These are phyloP conservation scores for Lactarius sanguifluus DNA, from an alignment of 768 basidiomycete genomes.

Conservation along the genomic window DNA sequence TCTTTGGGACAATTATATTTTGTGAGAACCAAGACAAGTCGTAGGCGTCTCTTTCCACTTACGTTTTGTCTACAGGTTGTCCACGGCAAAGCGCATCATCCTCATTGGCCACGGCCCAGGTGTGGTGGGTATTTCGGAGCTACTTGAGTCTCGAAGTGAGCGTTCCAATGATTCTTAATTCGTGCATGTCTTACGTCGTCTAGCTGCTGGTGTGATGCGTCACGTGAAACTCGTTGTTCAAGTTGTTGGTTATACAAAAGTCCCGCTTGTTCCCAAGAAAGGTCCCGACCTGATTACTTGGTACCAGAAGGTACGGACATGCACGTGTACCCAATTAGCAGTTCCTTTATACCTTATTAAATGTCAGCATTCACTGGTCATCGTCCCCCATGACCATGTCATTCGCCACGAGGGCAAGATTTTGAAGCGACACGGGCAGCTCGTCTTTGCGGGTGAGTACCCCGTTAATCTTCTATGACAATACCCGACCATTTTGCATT, in stretches of 20 bases:
- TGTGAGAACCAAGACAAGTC: constrained; percentile 47
- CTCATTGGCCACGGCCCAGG: constrained; percentile 89
- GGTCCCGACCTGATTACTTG: constrained; percentile 41
- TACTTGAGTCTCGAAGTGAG: constrained; percentile 71
- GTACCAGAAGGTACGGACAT: constrained; percentile 62
- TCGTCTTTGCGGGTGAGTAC: constrained; percentile 61
- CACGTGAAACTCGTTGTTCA: constrained; percentile 31
- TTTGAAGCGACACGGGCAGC: constrained; percentile 61
- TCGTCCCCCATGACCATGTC: constrained; percentile 64
- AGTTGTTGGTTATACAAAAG: constrained; percentile 27
- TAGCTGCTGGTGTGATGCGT: constrained; percentile 55
- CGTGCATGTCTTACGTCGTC: constrained; percentile 9
- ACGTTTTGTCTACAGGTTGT: constrained; percentile 51
- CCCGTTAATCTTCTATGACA: not conserved
- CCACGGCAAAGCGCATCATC: constrained; percentile 67
- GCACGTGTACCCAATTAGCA: not conserved
- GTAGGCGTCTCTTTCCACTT: constrained; percentile 3
- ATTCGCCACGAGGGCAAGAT: constrained; percentile 43
- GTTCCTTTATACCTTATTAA: constrained; percentile 13
- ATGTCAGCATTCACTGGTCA: constrained; percentile 65
- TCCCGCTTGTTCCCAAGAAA: constrained; percentile 30
- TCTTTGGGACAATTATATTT: constrained; percentile 95
- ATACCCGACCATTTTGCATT: not conserved
- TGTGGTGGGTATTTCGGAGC: constrained; percentile 69
- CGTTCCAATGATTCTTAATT: constrained; percentile 15